Conservation (phyloP, 2,329 filamentous ascomycete species). For the Trichoderma sp. region DNA sequence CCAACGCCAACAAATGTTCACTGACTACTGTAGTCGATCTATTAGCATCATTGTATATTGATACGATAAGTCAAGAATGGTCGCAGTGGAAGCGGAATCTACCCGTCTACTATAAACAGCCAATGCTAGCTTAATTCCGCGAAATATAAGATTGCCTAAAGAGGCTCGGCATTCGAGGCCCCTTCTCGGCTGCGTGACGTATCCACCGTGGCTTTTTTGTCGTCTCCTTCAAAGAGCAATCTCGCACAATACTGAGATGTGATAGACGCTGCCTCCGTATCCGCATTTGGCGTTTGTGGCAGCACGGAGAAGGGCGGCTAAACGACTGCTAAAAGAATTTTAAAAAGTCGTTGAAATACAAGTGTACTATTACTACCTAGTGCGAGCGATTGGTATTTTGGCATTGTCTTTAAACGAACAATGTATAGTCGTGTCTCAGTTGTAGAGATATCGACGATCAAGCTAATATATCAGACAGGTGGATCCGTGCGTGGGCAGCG, state of each 20-base stretch:
- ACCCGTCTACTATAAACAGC: background rate
- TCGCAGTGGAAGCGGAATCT: background rate
- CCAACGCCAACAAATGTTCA: no score
- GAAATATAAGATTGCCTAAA: background rate
- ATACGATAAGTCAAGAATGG: background rate
- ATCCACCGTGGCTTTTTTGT: background rate
- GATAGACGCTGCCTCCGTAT: background rate
- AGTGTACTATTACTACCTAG: background rate
- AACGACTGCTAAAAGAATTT: background rate
- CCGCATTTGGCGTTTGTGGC: background rate
- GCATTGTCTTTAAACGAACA: background rate
- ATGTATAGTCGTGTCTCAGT: background rate
- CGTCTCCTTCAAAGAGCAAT: background rate
- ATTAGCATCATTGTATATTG: background rate
- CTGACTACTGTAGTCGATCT: background rate
- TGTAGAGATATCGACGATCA: background rate
- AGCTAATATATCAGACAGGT: background rate
- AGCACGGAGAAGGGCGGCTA: background rate
- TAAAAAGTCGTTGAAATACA: background rate
- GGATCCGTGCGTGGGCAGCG: background rate
- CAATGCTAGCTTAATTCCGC: background rate
- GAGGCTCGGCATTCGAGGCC: background rate
- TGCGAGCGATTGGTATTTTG: background rate
- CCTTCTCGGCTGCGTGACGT: background rate
- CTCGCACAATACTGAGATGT: constrained; percentile 11